A percentile compares a stretch with the other conserved stretches of the same genome.
Evolutionary conservation across 1,139 yeast genomes (phyloP).

Genomic region (Blastobotrys illinoisensis): DNA sequence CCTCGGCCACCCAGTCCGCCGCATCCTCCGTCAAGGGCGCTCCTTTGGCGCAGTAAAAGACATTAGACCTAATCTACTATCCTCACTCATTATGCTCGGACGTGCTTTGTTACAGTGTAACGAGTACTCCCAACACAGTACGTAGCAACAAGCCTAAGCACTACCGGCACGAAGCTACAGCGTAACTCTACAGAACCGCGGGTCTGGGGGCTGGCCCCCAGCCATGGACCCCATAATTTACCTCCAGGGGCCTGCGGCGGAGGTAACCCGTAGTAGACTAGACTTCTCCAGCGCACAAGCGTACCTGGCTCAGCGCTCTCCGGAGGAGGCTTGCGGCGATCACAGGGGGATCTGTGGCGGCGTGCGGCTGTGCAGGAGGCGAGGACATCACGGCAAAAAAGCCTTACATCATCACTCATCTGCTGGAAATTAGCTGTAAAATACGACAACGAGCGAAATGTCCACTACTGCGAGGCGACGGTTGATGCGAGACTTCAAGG

Average conservation of each 20-base stretch:
- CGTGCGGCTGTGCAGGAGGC: background rate
- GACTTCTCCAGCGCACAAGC: too few relatives aligned
- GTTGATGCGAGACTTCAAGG: constrained; percentile 96
- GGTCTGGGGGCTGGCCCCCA: too few relatives aligned
- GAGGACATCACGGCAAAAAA: background rate
- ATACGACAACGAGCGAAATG: constrained; percentile 41
- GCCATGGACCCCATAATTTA: too few relatives aligned
- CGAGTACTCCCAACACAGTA: background rate
- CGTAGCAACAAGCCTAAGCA: too few relatives aligned
- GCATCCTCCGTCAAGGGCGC: background rate
- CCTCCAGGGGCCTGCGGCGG: too few relatives aligned
- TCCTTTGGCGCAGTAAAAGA: background rate
- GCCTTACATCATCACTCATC: background rate
- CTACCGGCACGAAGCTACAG: too few relatives aligned
- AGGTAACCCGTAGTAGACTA: too few relatives aligned
- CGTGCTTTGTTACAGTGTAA: background rate
- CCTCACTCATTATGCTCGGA: too few relatives aligned
- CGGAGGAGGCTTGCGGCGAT: too few relatives aligned
- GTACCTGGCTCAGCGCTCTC: too few relatives aligned
- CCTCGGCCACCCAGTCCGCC: background rate
- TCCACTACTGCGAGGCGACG: constrained; percentile 98
- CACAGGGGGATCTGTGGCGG: background rate
- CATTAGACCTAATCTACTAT: background rate
- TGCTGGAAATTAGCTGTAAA: background rate
- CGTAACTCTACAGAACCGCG: too few relatives aligned